Percentiles rank a stretch among this genome's conserved stretches.
Conservation (phyloP, 371 early-diverging fungal species). For the Apophysomyces sp. region DNA sequence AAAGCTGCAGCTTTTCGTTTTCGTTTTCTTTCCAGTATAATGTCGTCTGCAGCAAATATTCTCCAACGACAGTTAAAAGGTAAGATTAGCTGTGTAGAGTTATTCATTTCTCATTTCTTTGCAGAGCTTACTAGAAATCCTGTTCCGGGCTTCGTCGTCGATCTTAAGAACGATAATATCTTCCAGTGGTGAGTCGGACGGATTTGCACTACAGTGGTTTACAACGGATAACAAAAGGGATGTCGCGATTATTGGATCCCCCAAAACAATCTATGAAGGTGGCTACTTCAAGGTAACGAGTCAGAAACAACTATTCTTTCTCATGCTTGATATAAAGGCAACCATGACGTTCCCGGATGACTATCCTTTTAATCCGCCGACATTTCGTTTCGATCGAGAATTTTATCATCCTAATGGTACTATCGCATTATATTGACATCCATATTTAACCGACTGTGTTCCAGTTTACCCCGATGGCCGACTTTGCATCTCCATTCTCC, state of each 20-base stretch:
- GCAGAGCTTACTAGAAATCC: constrained; percentile 59
- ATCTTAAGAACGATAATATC: constrained; percentile 64
- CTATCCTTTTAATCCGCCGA: constrained; percentile 74
- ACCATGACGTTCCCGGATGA: constrained; percentile 59
- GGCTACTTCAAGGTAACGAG: constrained; percentile 84
- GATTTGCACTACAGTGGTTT: neutral
- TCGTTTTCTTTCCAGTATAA: neutral
- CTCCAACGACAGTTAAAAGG: constrained; percentile 59
- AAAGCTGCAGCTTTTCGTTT: neutral
- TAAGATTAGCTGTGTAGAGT: constrained; percentile 6
- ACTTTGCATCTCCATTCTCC: constrained; percentile 87
- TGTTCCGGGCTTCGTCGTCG: constrained; percentile 74
- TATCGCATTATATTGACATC: neutral
- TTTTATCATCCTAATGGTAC: constrained; percentile 80
- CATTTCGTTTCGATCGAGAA: constrained; percentile 73
- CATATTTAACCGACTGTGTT: neutral
- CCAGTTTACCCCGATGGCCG: constrained; percentile 74
- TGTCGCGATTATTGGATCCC: constrained; percentile 83
- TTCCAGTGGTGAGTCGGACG: constrained; percentile 48
- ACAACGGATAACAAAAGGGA: constrained; percentile 50
- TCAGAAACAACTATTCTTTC: neutral
- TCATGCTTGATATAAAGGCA: constrained; percentile 25
- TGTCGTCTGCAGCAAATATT: constrained; percentile 50
- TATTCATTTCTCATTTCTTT: neutral
- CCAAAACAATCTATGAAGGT: constrained; percentile 85